Percentiles rank a stretch among this genome's conserved stretches.
phyloP scores from a whole-genome alignment of 495 filamentous ascomycete species.

The Aspergillus hancockii region DNA sequence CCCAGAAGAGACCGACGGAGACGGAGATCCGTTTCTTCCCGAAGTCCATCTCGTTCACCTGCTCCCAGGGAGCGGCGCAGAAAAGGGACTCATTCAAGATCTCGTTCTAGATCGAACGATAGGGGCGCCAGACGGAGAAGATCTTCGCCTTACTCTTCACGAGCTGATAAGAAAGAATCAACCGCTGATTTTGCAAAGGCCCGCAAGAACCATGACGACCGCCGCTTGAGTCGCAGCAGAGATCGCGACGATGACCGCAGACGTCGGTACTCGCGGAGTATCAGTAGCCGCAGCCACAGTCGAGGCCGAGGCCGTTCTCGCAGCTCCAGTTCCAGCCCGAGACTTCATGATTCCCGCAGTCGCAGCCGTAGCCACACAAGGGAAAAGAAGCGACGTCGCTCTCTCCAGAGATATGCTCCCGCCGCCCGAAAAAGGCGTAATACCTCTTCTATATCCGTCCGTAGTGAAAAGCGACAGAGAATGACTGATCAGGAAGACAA shows the following conservation, averaged over 20 bases:
- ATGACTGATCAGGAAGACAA: constrained; percentile 60
- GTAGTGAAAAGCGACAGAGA: constrained; percentile 51
- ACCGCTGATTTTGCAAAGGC: constrained; percentile 55
- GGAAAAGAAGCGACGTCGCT: constrained; percentile 53
- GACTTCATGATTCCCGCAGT: constrained; percentile 30
- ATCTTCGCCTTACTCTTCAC: constrained; percentile 45
- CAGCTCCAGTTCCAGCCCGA: constrained; percentile 35
- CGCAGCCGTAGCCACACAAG: constrained; percentile 34
- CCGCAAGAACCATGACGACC: constrained; percentile 36
- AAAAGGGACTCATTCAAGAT: constrained; percentile 39
- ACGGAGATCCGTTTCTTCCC: constrained; percentile 44
- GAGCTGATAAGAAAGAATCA: constrained; percentile 39
- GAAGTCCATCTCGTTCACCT: constrained; percentile 46
- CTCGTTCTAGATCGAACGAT: constrained; percentile 44
- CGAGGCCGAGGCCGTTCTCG: constrained; percentile 43
- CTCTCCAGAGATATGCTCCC: constrained; percentile 55
- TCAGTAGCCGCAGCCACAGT: constrained; percentile 44
- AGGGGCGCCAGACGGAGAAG: constrained; percentile 33
- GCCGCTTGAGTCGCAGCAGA: constrained; percentile 43
- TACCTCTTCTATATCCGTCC: constrained; percentile 53
- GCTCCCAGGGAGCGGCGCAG: constrained; percentile 30
- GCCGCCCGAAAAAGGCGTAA: constrained; percentile 48
- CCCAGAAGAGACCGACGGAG: constrained; percentile 55
- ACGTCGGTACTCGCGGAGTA: constrained; percentile 42
- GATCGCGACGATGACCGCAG: constrained; percentile 33